Evolutionary conservation across 331 rosid genomes (phyloP), one percentile per base, ranked within the genome.

Genomic region (Erythrophleum ivorense): DNA sequence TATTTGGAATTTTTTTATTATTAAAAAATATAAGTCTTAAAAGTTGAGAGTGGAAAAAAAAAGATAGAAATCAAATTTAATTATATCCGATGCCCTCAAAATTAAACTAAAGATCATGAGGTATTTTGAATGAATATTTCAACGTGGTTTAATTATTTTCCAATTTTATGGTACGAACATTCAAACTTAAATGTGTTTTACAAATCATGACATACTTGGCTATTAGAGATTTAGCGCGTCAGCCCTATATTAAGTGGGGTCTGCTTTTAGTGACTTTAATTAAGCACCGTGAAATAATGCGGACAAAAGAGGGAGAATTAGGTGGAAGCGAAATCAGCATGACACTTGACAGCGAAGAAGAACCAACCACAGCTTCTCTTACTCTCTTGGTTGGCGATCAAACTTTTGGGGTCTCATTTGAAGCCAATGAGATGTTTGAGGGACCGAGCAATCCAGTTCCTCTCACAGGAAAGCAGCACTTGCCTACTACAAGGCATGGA

Each of bases 321-420:
- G 54, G 81, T 57, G 29, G 80, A 45, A 73, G 63, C 66, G 13
- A 49, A 66, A n/a, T 75, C 50, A 45, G 83, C 66, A 33, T 69
- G 87, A 79, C 78, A 73, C 59, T 33, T 49, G 70, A 69, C 24
- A 41, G 29, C 55, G 76, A 69, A 80, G 64, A 57, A 31, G 63
- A 62, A 68, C 49, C 71, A 33, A 43, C 8, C 57, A 68, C 29
- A 49, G 5, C 13, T 7, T 50, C 34, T 59, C 50, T 12, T 15
- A 19, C 50, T 13, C 7, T 5, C 5, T 4, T 13, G 59, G 78
- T 6, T 60, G 10, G 57, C 34, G 16, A 69, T 24, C 38, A 19
- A 60, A 71, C 70, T 24, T 53, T 7, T 10, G 34, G 3, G 8
- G 48, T 57, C 46, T 33, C 48, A 48, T 46, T 55, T 5, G 40